These are phyloP conservation scores for Tuber microsphaerosporum DNA, from an alignment of 495 filamentous ascomycete species.

Conservation along the genomic window DNA sequence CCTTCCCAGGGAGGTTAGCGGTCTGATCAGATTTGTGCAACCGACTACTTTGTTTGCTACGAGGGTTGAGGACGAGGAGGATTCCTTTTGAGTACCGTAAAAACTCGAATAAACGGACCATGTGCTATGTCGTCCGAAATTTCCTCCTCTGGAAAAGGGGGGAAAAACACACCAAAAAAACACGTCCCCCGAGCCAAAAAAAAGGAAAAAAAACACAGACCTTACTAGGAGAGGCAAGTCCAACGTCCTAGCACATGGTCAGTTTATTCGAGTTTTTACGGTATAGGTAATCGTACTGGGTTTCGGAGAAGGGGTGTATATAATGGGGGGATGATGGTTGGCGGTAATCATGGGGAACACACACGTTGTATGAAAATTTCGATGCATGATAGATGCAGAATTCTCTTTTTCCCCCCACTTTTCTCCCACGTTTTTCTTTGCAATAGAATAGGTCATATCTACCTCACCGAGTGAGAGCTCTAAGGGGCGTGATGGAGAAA, in stretches of 20 bases:
- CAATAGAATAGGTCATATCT: not conserved
- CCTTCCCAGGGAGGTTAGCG: not conserved
- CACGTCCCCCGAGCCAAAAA: too few relatives aligned
- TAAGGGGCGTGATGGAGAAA: not conserved
- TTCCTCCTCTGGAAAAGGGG: too few relatives aligned
- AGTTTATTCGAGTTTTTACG: too few relatives aligned
- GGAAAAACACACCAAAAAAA: too few relatives aligned
- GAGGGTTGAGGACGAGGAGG: not conserved
- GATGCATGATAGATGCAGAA: not conserved
- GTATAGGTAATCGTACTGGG: not conserved
- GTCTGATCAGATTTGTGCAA: not conserved
- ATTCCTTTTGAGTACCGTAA: not conserved
- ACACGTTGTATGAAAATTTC: not conserved
- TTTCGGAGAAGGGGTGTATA: not conserved
- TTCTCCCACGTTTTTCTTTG: too few relatives aligned
- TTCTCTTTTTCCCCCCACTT: not conserved
- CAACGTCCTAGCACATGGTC: too few relatives aligned
- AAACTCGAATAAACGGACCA: too few relatives aligned
- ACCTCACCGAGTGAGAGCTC: too few relatives aligned
- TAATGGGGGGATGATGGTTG: not conserved
- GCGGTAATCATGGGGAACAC: not conserved
- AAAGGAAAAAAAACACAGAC: too few relatives aligned
- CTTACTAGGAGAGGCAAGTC: too few relatives aligned
- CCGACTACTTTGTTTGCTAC: conserved; percentile 2
- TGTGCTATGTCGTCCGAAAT: too few relatives aligned